Percentiles rank a stretch among this genome's conserved stretches.
Conservation (phyloP, 2,329 filamentous ascomycete species). For the Ophiocordyceps camponoti-rufipedis region DNA sequence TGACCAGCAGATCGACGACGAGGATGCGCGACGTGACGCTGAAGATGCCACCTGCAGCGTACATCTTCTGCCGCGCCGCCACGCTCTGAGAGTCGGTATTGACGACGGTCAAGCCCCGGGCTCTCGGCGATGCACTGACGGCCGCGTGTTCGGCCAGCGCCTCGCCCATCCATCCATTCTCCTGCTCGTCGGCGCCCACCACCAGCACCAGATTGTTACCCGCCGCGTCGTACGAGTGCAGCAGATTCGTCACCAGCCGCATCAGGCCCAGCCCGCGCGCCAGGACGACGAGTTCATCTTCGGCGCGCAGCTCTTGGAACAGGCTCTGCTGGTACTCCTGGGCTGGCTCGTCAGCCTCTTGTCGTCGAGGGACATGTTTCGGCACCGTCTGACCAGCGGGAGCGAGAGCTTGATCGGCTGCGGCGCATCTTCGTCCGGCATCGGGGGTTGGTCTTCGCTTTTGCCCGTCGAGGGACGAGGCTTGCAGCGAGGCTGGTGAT, state of each 20-base stretch:
- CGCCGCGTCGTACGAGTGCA: conserved; percentile 91
- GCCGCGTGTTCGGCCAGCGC: conserved; percentile 89
- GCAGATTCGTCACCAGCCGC: conserved; percentile 82
- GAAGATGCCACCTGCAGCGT: conserved; percentile 74
- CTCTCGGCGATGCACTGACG: conserved; percentile 64
- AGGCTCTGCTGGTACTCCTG: conserved; percentile 87
- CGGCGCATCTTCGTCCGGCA: conserved; percentile 34
- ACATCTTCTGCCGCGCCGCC: conserved; percentile 76
- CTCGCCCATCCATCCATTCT: conserved; percentile 95
- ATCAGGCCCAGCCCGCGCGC: conserved; percentile 84
- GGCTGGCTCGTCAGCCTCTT: not conserved
- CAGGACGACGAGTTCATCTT: conserved; percentile 87
- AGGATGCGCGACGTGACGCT: conserved; percentile 92
- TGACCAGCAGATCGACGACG: conserved; percentile 83
- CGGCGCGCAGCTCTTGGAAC: conserved; percentile 72
- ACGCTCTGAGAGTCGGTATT: conserved; percentile 92
- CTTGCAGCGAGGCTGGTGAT: not conserved
- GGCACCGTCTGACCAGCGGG: conserved; percentile 22
- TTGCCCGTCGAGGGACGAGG: not conserved
- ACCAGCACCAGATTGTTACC: conserved; percentile 85
- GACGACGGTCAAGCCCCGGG: conserved; percentile 73
- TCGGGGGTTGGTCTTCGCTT: conserved; percentile 6
- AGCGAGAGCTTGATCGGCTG: conserved; percentile 68
- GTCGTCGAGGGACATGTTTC: not conserved
- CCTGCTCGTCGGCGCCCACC: conserved; percentile 75